Evolutionary conservation across 1,284 basidiomycete genomes (phyloP).

Genomic region (Laetiporus sulphureus): DNA sequence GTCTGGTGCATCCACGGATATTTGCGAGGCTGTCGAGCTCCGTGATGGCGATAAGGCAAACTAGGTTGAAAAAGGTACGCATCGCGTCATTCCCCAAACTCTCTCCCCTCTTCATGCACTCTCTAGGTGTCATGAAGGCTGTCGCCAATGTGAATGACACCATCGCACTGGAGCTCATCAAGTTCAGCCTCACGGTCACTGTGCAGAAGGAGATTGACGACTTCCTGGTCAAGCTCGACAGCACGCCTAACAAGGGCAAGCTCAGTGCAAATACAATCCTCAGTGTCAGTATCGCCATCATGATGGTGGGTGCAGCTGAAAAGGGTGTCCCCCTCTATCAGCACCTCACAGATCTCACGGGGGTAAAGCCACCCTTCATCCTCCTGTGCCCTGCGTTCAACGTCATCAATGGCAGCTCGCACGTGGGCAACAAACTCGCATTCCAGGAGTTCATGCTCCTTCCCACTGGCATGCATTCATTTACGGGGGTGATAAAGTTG

Average conservation of each 20-base stretch:
- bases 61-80: slow-evolving; percentile 91
- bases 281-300: slow-evolving; percentile 95
- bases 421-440: slow-evolving; percentile 98
- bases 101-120: neutral
- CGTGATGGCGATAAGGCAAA: slow-evolving; percentile 92
- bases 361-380: slow-evolving; percentile 88
- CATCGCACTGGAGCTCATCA: slow-evolving; percentile 88
- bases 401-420: slow-evolving; percentile 99
- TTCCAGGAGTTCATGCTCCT: slow-evolving; percentile 99
- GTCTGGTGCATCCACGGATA: slow-evolving; percentile 97
- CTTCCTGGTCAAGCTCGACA: slow-evolving; percentile 98
- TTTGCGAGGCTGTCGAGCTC: slow-evolving; percentile 98
- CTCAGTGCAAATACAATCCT: slow-evolving; percentile 99
- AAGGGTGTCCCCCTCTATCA: slow-evolving; percentile 95
- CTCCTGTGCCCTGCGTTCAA: slow-evolving; percentile 94
- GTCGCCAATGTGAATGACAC: slow-evolving; percentile 92
- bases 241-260: slow-evolving; percentile 98
- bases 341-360: slow-evolving; percentile 93
- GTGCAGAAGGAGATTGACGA: slow-evolving; percentile 96
- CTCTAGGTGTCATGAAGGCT: slow-evolving; percentile 84
- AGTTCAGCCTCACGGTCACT: slow-evolving; percentile 82
- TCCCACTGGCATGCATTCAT: slow-evolving; percentile 86
- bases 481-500: slow-evolving; percentile 98
- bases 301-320: slow-evolving; percentile 90
- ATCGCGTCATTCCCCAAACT: neutral